Conservation (phyloP, 1,139 yeast species). For the Blastobotrys serpentis region DNA sequence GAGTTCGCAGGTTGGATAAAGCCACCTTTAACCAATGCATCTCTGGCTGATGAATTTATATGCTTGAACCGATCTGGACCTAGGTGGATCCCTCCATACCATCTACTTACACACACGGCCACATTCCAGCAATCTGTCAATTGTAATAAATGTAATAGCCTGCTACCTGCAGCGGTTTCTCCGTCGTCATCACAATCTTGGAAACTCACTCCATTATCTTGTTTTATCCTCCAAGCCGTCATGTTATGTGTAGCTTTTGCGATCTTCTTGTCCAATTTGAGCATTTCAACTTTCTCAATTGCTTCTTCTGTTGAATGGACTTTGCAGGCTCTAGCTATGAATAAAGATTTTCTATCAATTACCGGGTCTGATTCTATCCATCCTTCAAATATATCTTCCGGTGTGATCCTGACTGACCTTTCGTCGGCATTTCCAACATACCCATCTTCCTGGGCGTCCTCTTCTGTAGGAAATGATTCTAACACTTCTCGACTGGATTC, state of each 20-base stretch:
- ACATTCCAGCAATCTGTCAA: conserved; percentile 79
- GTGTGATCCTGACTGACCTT: conserved; percentile 14
- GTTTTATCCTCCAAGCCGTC: conserved; percentile 77
- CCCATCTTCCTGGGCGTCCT: conserved; percentile 17
- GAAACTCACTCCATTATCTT: conserved; percentile 49
- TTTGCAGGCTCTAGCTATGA: conserved; percentile 69
- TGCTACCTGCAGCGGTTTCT: conserved; percentile 93
- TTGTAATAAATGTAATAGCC: conserved; percentile 75
- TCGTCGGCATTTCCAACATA: conserved; percentile 30
- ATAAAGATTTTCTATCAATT: conserved; percentile 79
- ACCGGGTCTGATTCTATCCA: conserved; percentile 81
- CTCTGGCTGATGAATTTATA: conserved; percentile 84
- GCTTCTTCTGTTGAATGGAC: conserved; percentile 70
- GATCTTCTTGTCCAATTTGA: conserved; percentile 66
- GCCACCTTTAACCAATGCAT: conserved; percentile 69
- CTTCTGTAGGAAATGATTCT: conserved; percentile 28
- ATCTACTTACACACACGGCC: conserved; percentile 81
- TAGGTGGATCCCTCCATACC: conserved; percentile 91
- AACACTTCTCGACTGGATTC: conserved; percentile 54
- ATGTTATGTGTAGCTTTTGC: conserved; percentile 74
- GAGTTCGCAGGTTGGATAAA: conserved; percentile 37
- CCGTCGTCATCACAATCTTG: conserved; percentile 98
- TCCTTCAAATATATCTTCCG: conserved; percentile 51
- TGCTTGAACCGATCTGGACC: conserved; percentile 96
- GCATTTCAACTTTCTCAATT: conserved; percentile 46